Percentiles rank a stretch among this genome's conserved stretches.
Conservation (phyloP, 805 yeast species). For the Maudiozyma pseudohumilis region DNA sequence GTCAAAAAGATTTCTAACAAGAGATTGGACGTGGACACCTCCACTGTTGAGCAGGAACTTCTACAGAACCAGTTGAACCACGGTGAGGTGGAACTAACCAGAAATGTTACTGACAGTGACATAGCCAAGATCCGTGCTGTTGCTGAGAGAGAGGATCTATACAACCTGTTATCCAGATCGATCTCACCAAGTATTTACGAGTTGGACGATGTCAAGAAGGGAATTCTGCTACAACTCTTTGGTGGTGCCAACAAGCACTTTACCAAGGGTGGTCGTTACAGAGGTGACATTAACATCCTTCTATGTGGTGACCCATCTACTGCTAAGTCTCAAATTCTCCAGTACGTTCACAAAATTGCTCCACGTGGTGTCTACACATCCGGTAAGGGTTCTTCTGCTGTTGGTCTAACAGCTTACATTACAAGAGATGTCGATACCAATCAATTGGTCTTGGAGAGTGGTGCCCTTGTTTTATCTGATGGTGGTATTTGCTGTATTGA, state of each 20-base stretch:
- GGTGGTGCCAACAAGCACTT: constrained; percentile 92
- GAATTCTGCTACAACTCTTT: constrained; percentile 81
- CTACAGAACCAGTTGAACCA: constrained; percentile 42
- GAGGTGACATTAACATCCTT: constrained; percentile 90
- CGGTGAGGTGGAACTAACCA: constrained; percentile 63
- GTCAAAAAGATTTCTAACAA: constrained; percentile 76
- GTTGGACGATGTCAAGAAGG: constrained; percentile 94
- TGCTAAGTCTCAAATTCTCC: constrained; percentile 86
- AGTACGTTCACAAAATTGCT: constrained; percentile 93
- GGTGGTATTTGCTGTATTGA: constrained; percentile 99
- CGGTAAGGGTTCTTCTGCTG: constrained; percentile 98
- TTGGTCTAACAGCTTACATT: constrained; percentile 94
- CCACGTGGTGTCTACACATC: constrained; percentile 98
- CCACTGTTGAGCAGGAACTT: constrained; percentile 41
- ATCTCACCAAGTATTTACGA: constrained; percentile 96
- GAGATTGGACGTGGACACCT: constrained; percentile 69
- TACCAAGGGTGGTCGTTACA: constrained; percentile 81
- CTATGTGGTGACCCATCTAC: constrained; percentile 98
- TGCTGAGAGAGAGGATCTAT: constrained; percentile 65
- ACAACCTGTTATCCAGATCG: constrained; percentile 78
- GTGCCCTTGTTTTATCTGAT: constrained; percentile 92
- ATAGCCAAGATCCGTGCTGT: constrained; percentile 50
- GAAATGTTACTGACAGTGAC: constrained; percentile 62
- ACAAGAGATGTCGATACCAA: constrained; percentile 90
- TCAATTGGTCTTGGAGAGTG: constrained; percentile 88